Base-by-base conservation (phyloP, 176 grass and related monocot genomes). In the Cenchrus purpureus region DNA sequence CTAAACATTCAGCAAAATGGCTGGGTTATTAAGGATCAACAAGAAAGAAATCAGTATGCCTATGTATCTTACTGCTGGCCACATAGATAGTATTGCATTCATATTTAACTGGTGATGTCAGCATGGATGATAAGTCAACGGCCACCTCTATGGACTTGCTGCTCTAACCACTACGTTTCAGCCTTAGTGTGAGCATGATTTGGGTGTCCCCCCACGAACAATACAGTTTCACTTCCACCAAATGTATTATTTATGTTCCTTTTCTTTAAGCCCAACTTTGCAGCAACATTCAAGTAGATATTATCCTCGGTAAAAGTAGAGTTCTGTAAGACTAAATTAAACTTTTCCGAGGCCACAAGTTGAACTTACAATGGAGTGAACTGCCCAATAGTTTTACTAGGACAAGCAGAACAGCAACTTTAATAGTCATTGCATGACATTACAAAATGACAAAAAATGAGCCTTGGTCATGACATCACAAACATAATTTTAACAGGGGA, bases 1-100 rank as follows among this genome's bases (percentile, higher is more conserved):
- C 5, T 85, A 49, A 69, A 65, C 59, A 76, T 67, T 76, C 49
- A 11, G 54, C 17, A 22, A 80, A 73, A 51, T 65, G 16, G 14
- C 1, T 53, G 20, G 9, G 80, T 14, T 79, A 48, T 11, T 50
- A 25, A 37, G 16, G 19, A 66, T 14, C 25, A 70, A 16, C 61
- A 31, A 40, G 31, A 32, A 60, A 22, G 73, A 74, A 9, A 12
- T 8, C 11, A 16, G 3, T 12, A 73, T 0, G 22, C 20, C 6
- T 12, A 28, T 28, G 55, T 46, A 65, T 65, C 57, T 46, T 43
- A 74, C 61, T 49, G 52, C 62, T 68, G 29, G 8, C 6, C 62
- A 73, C 10, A 12, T 10, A 43, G 32, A 14, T 29, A 48, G 40
- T 16, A 4, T 15, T 15, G 15, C 17, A 37, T 16, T 22, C 20